phyloP scores from a whole-genome alignment of 257 asterid species.

The Primulina eburnea region DNA sequence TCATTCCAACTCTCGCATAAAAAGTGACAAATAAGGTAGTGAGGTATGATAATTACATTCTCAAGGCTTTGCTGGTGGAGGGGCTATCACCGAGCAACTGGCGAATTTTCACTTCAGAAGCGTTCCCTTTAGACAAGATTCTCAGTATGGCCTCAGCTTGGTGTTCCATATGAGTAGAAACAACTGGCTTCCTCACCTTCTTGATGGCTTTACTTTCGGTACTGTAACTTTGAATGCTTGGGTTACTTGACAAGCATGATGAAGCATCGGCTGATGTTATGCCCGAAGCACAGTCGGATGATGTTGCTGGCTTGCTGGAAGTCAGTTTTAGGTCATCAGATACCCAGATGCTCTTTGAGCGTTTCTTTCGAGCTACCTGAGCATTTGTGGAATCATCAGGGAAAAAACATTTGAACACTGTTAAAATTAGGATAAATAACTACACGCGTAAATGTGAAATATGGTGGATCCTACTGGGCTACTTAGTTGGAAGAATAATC shows the following conservation, averaged over 20 bases:
- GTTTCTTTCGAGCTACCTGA: slow-evolving; percentile 71
- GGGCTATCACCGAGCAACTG: slow-evolving; percentile 92
- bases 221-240: slow-evolving; percentile 37
- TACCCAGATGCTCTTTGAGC: slow-evolving; percentile 56
- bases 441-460: too few relatives aligned
- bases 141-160: slow-evolving; percentile 68
- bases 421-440: background rate
- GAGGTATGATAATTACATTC: slow-evolving; percentile 52
- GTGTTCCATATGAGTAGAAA: slow-evolving; percentile 56
- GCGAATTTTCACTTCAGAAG: slow-evolving; percentile 87
- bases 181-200: slow-evolving; percentile 35
- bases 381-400: background rate
- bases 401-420: slow-evolving; percentile 8
- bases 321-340: slow-evolving; percentile 41
- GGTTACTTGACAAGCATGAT: slow-evolving; percentile 48
- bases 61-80: slow-evolving; percentile 96
- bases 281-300: slow-evolving; percentile 47
- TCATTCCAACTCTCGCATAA: background rate
- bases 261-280: slow-evolving; percentile 43
- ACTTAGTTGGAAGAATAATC: background rate
- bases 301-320: slow-evolving; percentile 36
- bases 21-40: slow-evolving; percentile 9
- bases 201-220: slow-evolving; percentile 22
- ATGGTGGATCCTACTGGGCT: background rate
- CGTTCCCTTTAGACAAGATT: slow-evolving; percentile 57